Conservation (phyloP, 805 yeast species). For the Yarrowia sp. region DNA sequence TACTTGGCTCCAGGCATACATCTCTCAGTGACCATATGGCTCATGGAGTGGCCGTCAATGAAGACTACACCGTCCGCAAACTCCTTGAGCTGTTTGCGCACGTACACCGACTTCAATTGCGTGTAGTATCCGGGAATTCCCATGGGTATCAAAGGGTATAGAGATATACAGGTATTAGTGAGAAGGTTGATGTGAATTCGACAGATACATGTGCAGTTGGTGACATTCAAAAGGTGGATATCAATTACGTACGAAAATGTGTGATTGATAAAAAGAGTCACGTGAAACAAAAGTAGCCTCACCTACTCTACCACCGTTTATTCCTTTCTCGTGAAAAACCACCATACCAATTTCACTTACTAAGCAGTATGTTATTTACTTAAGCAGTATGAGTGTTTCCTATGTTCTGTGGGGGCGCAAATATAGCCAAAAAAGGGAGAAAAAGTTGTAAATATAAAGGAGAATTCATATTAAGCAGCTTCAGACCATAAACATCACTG, state of each 20-base stretch:
- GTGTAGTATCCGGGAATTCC: constrained; percentile 34
- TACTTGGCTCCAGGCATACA: constrained; percentile 24
- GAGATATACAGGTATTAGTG: neutral
- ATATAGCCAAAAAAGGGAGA: too few species aligned
- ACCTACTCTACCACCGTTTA: too few species aligned
- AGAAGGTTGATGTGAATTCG: neutral
- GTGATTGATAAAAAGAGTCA: too few species aligned
- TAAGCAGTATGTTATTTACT: neutral
- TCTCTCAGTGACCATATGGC: constrained; percentile 25
- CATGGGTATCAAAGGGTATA: constrained; percentile 16
- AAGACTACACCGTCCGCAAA: constrained; percentile 16
- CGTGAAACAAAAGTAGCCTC: too few species aligned
- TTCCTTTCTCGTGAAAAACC: too few species aligned
- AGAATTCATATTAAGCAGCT: too few species aligned
- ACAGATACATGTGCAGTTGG: too few species aligned
- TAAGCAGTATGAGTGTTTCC: neutral
- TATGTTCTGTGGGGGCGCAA: too few species aligned
- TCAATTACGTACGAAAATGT: too few species aligned
- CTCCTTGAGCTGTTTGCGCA: constrained; percentile 25
- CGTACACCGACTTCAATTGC: constrained; percentile 29
- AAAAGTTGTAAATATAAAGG: too few species aligned
- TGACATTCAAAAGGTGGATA: too few species aligned
- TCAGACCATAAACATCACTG: too few species aligned
- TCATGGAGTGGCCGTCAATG: constrained; percentile 34
- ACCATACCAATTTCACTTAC: neutral